Percentiles rank a stretch among this genome's conserved stretches.
Conservation (phyloP, 345 rosid genomes). For the Mercurialis annua region DNA sequence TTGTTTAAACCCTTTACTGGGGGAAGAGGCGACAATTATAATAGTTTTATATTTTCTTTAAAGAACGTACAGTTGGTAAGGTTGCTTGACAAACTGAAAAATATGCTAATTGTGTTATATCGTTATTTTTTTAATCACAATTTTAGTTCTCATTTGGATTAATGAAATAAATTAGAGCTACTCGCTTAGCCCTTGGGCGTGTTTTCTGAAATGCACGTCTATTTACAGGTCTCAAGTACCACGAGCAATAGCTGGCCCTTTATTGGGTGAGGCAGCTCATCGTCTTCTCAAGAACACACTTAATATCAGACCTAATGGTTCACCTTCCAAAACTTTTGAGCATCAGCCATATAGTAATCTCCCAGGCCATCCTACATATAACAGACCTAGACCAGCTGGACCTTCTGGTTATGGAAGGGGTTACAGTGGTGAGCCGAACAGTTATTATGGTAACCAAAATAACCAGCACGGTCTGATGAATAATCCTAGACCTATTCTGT, state of each 20-base stretch:
- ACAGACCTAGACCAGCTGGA: constrained; percentile 54
- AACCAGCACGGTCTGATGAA: constrained; percentile 37
- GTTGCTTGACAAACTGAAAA: background rate
- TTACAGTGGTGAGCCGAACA: constrained; percentile 38
- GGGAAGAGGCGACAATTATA: too few species aligned
- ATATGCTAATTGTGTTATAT: background rate
- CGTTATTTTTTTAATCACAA: background rate
- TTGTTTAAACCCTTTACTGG: too few species aligned
- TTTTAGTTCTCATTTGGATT: background rate
- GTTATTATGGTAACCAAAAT: constrained; percentile 42
- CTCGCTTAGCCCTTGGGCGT: too few species aligned
- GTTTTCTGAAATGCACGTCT: background rate
- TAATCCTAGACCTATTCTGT: constrained; percentile 39
- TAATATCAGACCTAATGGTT: constrained; percentile 60
- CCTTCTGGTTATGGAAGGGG: constrained; percentile 55
- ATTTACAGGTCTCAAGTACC: constrained; percentile 70
- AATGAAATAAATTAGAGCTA: background rate
- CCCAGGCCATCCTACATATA: constrained; percentile 36
- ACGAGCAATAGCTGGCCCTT: constrained; percentile 70
- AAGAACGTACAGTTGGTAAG: background rate
- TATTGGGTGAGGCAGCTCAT: constrained; percentile 92
- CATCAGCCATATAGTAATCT: constrained; percentile 40
- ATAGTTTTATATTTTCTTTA: background rate
- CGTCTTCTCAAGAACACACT: constrained; percentile 93
- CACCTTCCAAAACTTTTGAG: constrained; percentile 45